These are phyloP conservation scores for Lipomyces orientalis DNA, from an alignment of 805 yeast genomes.

Conservation along the genomic window DNA sequence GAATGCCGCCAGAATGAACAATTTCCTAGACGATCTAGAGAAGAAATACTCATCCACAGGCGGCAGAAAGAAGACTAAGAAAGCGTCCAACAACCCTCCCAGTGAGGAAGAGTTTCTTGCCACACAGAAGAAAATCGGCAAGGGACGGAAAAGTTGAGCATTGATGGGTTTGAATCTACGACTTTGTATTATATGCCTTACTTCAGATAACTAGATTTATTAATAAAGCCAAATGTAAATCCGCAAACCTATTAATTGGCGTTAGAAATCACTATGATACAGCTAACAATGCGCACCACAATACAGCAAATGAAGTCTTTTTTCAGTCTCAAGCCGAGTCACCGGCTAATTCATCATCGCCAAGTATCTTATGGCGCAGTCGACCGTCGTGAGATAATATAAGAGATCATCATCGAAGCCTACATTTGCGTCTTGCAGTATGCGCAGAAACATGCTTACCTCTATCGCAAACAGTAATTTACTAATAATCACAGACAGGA, in stretches of 20 bases:
- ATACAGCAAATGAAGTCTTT: neutral
- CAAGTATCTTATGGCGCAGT: conserved; percentile 55
- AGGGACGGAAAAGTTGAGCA: conserved; percentile 1
- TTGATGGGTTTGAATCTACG: neutral
- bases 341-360: conserved; percentile 75
- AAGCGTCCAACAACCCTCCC: neutral
- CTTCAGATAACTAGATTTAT: neutral
- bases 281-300: neutral
- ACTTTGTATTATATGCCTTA: neutral
- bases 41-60: conserved; percentile 42
- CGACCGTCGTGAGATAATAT: conserved; percentile 66
- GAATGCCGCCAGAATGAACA: conserved; percentile 40
- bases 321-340: conserved; percentile 63
- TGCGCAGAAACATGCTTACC: neutral
- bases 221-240: neutral
- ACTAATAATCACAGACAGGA: neutral
- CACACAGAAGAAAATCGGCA: conserved; percentile 17
- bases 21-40: conserved; percentile 45
- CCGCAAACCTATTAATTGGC: neutral
- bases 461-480: neutral
- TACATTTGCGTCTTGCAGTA: neutral
- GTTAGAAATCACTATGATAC: neutral
- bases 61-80: conserved; percentile 11
- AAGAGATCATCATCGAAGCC: conserved; percentile 53
- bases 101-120: conserved; percentile 26